Base-by-base conservation (phyloP, 1,139 yeast genomes). In the Lodderomyces elongisporus region DNA sequence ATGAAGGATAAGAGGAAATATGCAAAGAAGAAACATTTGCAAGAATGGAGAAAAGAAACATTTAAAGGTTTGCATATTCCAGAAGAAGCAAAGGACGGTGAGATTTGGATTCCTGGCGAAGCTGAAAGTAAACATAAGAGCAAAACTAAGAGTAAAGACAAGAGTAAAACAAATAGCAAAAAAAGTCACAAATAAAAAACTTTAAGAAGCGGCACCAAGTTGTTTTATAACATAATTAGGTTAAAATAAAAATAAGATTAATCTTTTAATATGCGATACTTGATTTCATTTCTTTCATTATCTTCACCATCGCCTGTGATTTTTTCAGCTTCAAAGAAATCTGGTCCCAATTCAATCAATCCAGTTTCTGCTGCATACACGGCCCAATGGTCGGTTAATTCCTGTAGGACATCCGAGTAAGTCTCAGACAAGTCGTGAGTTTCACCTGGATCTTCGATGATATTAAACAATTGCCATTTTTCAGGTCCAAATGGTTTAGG, bases 21-120 rank as follows among this genome's bases (percentile, higher is more conserved):
- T 39, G 77, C 89, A 27, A 91, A 89, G 68, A 79, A 80, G 63
- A 83, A 76, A 60, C 75, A 93, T 47, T 61, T 91, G 41, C 74
- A 82, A 47, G 93, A 87, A 47, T 93, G 98, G 98, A 78, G 95
- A 58, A 77, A 80, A 57, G 79, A 79, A 38, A 87, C 83, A 2
- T 88, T 89, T 59, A 73, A 74, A 33, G 67, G 66, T 41, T 79
- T 77, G 43, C 68, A 74, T n/a, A 43, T 47, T 17, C 66, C 63
- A 20, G 56, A 55, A 16, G 69, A 56, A 24, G 53, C 51, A 12
- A 60, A 59, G 9, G 52, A 56, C 28, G 62, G 56, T 32, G 46
- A 42, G 30, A 62, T 71, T 24, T 62, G 70, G 68, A 54, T 71
- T 33, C 69, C 63, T 4, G 40, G 43, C 18, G 54, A 22, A 16